Base-by-base conservation (phyloP, 495 filamentous ascomycete species). In the Xylaria bambusicola region DNA sequence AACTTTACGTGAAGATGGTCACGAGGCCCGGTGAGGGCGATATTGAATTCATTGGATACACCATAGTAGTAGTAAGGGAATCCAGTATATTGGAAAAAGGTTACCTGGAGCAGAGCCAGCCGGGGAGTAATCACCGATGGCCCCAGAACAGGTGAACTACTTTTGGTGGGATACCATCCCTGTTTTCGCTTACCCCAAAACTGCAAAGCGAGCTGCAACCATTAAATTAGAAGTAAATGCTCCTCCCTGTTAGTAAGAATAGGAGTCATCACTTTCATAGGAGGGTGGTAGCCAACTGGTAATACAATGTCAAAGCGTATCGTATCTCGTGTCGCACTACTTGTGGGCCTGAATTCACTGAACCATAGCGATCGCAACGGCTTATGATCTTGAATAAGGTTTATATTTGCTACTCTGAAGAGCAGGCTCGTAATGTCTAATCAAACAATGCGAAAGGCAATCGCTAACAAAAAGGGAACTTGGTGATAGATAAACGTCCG, bases 81-180 rank as follows among this genome's bases (percentile, higher is more conserved):
- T n/a, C n/a, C n/a, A n/a, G n/a, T n/a, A n/a, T n/a, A n/a, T n/a
- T n/a, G n/a, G n/a, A n/a, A n/a, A n/a, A n/a, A n/a, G n/a, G n/a
- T n/a, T n/a, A n/a, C n/a, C n/a, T n/a, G n/a, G n/a, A n/a, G n/a
- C n/a, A n/a, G n/a, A n/a, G n/a, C n/a, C n/a, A n/a, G n/a, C n/a
- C 33, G 49, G 49, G 49, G 31, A 21, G 33, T 52, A 52, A 52
- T 52, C 24, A 38, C 49, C 49, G 49, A 15, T 18, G 18, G 10
- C 18, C 33, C 21, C 7, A 10, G n/a, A n/a, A n/a, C 17, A 23
- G 49, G 18, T 2, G 49, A 38, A 3, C 3, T 6, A 10, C 5
- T 33, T 33, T 5, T 5, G 6, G 36, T 38, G 13, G 18, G 9
- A 3, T 1, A 40, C 18, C 10, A 18, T 27, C 3, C 8, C 15